Base-by-base conservation (phyloP, 257 asterid species). In the Fraxinus americana region DNA sequence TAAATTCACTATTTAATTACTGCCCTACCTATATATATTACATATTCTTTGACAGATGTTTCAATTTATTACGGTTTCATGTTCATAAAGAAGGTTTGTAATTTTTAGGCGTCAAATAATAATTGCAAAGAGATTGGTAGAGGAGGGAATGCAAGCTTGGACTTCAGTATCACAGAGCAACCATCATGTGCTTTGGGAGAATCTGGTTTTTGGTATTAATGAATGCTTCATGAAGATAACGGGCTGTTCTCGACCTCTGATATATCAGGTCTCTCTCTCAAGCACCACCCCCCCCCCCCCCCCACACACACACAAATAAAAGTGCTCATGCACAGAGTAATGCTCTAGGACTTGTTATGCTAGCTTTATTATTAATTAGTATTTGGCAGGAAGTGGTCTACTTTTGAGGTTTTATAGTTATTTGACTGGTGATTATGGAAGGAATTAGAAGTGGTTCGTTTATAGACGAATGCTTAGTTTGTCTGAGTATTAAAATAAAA, bases 61-160 rank as follows among this genome's bases (percentile, higher is more conserved):
- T 39, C 61, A 52, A 48, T 61, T 19, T 9, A 16, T 12, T 73
- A 12, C 7, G 66, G 73, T 82, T 67, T 71, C 34, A 71, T 72
- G 63, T 77, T 77, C 45, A 50, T 74, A 77, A 80, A 79, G 45
- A 36, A 69, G 16, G 25, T 48, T 77, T 80, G 13, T 67, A 59
- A 65, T 82, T 84, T 81, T 74, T 86, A 94, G 98, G 89, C 90
- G 75, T 79, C 98, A 90, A 83, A 91, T 95, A 83, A 79, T 80
- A 78, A 88, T 93, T 66, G 85, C 98, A 67, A 90, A 90, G 89
- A 86, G 91, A 82, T 87, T 95, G 82, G 80, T 95, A 25, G 91
- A 88, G 82, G 97, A 89, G 70, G 99, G 97, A 81, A 77, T 80
- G 39, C 88, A 83, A 77, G 90, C 85, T 71, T 95, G 99, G 99